These are phyloP conservation scores for Nissolia schottii DNA, from an alignment of 306 rosid genomes.

Conservation along the genomic window DNA sequence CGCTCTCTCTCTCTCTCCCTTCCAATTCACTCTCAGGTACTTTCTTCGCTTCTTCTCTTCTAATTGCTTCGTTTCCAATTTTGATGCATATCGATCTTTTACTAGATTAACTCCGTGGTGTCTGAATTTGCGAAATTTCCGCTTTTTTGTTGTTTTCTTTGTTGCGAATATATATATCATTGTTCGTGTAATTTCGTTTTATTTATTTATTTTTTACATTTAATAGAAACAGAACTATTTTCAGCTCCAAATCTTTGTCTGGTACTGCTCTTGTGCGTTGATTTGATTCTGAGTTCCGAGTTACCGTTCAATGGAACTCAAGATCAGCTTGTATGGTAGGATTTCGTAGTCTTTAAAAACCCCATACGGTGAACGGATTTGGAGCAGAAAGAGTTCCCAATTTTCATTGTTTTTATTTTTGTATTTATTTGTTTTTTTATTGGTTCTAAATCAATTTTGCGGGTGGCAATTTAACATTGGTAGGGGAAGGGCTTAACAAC, in stretches of 20 bases:
- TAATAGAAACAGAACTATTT: not conserved
- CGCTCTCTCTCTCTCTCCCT: not conserved
- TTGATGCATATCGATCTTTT: not conserved
- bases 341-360: not conserved
- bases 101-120: not conserved
- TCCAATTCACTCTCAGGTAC: not conserved
- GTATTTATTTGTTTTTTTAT: not conserved
- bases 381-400: not conserved
- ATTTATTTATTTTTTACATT: not conserved
- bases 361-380: too few species aligned
- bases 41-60: not conserved
- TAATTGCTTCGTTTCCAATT: not conserved
- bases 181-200: not conserved
- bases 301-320: conserved; percentile 30
- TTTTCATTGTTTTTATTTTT: not conserved
- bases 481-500: not conserved
- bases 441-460: not conserved
- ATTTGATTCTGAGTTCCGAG: conserved; percentile 36
- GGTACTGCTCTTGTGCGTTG: not conserved
- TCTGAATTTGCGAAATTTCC: not conserved
- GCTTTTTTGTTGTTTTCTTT: not conserved
- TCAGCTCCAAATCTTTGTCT: conserved; percentile 2
- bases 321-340: conserved; percentile 25
- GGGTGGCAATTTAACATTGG: not conserved
- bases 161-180: not conserved